Conservation (phyloP, 768 basidiomycete genomes). For the Phaeolepiota aurea region DNA sequence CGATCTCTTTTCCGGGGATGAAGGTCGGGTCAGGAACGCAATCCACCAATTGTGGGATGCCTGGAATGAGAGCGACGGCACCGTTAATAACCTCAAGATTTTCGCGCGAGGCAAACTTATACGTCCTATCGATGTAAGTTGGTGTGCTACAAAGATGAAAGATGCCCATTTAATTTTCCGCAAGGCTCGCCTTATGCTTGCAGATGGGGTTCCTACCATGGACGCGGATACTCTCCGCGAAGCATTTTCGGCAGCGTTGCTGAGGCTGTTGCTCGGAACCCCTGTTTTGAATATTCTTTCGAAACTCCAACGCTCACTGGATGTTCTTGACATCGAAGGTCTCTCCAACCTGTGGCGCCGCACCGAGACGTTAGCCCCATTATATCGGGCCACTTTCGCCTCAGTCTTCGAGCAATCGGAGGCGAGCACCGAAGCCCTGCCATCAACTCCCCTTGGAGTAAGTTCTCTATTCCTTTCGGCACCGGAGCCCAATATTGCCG, state of each 20-base stretch:
- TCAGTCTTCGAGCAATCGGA: slow-evolving; percentile 12
- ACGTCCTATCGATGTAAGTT: slow-evolving; percentile 47
- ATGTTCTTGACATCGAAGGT: slow-evolving; percentile 81
- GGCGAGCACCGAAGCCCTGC: slow-evolving; percentile 7
- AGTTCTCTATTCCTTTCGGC: slow-evolving; percentile 19
- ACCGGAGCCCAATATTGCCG: slow-evolving; percentile 48
- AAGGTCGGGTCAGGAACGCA: slow-evolving; percentile 52
- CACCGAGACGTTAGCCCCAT: slow-evolving; percentile 16
- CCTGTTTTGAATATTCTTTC: slow-evolving; percentile 47
- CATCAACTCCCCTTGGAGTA: slow-evolving; percentile 22
- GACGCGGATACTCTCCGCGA: slow-evolving; percentile 28
- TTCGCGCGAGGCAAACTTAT: slow-evolving; percentile 63
- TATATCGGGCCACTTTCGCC: slow-evolving; percentile 13
- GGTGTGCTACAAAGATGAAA: background rate
- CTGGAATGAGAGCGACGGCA: slow-evolving; percentile 61
- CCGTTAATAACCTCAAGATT: slow-evolving; percentile 75
- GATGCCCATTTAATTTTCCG: slow-evolving; percentile 1
- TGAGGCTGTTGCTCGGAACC: slow-evolving; percentile 38
- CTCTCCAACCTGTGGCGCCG: slow-evolving; percentile 39
- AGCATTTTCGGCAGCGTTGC: slow-evolving; percentile 40
- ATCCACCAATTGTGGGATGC: slow-evolving; percentile 62
- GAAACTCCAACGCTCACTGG: slow-evolving; percentile 65
- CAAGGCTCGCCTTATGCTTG: slow-evolving; percentile 21
- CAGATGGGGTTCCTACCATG: slow-evolving; percentile 8
- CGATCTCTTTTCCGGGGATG: slow-evolving; percentile 77